phyloP scores from a whole-genome alignment of 164 flowering plant species.

The Hamamelis virginiana region DNA sequence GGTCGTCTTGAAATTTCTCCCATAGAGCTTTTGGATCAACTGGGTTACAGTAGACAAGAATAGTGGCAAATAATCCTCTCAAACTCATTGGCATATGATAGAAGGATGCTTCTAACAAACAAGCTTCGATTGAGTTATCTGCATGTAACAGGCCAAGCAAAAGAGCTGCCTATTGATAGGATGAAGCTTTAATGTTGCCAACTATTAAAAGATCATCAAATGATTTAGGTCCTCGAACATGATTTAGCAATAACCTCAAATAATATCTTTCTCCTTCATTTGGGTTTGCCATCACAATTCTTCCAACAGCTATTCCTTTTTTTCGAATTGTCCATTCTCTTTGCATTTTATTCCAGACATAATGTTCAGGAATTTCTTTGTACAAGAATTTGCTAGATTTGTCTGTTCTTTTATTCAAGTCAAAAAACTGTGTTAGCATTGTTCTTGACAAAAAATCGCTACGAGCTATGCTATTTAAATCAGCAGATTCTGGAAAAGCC shows the following conservation, averaged over 20 bases:
- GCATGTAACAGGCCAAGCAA: background rate
- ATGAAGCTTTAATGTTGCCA: background rate
- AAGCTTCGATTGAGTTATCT: background rate
- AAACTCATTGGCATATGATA: constrained; percentile 13
- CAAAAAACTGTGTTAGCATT: background rate
- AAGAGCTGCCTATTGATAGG: constrained; percentile 7
- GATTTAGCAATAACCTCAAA: background rate
- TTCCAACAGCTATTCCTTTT: too few species aligned
- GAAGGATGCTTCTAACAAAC: constrained; percentile 4
- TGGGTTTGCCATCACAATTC: background rate
- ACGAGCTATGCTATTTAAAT: background rate
- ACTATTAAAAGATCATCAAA: background rate
- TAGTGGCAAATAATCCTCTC: constrained; percentile 7
- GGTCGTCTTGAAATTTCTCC: background rate
- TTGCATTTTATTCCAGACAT: background rate
- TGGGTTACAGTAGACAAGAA: constrained; percentile 4
- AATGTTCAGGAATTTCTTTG: background rate
- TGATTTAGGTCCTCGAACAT: background rate
- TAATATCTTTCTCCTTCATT: constrained; percentile 10
- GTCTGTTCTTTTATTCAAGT: too few species aligned
- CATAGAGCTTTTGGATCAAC: background rate
- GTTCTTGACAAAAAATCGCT: background rate
- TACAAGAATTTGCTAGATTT: background rate
- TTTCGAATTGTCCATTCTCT: background rate
- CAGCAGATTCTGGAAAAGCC: background rate